These are phyloP conservation scores for Hypocreales sp. DNA, from an alignment of 2,329 filamentous ascomycete genomes.

Conservation along the genomic window DNA sequence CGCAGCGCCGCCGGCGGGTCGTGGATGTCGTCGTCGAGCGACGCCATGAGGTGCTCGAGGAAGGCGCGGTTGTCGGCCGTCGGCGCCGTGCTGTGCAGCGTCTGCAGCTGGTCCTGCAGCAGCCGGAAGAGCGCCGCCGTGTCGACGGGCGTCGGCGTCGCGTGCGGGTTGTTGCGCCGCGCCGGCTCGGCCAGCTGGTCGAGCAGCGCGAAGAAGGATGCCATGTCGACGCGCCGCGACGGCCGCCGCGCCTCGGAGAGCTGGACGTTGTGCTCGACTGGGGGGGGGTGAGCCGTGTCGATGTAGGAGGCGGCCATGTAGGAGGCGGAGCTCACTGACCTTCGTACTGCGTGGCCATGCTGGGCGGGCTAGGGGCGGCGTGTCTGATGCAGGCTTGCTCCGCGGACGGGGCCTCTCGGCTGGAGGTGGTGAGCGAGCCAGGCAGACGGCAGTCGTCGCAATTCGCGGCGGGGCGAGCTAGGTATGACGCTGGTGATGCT, in stretches of 20 bases:
- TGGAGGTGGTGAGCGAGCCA: no score
- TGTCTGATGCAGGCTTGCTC: background rate
- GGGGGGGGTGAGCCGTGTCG: conserved; percentile 1
- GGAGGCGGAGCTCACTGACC: no score
- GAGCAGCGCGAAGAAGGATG: conserved; percentile 43
- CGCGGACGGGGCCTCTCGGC: no score
- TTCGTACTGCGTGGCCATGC: conserved; percentile 44
- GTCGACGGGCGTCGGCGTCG: conserved; percentile 44
- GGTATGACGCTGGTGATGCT: no score
- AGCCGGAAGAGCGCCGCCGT: conserved; percentile 41
- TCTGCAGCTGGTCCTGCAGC: conserved; percentile 41
- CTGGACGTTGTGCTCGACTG: conserved; percentile 51
- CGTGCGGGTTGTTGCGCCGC: conserved; percentile 35
- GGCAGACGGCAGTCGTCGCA: no score
- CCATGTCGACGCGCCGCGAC: conserved; percentile 46
- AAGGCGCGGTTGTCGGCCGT: conserved; percentile 31
- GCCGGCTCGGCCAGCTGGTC: conserved; percentile 28
- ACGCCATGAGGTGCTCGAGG: conserved; percentile 30
- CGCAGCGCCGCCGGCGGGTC: conserved; percentile 33
- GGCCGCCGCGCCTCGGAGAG: conserved; percentile 20
- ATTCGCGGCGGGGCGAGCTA: no score
- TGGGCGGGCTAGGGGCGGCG: conserved; percentile 4
- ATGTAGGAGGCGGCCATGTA: no score
- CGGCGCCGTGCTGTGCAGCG: conserved; percentile 32
- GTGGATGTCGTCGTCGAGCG: conserved; percentile 33